Evolutionary conservation across 202 grass and related monocot genomes (phyloP).

Genomic region (Hordeum pubiflorum): DNA sequence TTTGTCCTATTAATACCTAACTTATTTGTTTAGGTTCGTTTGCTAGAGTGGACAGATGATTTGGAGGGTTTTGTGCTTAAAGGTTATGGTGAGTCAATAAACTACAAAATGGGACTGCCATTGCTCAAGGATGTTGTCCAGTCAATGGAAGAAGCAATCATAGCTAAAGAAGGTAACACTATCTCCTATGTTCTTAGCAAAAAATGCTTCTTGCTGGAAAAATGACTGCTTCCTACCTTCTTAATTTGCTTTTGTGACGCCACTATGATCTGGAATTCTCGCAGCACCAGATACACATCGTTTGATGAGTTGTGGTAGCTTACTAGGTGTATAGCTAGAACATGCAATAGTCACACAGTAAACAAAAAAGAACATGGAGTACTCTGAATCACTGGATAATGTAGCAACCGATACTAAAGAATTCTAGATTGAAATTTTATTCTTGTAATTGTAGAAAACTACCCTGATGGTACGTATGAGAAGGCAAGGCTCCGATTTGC

Average conservation of each 20-base stretch:
- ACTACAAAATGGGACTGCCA: slow-evolving; percentile 84
- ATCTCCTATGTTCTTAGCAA: neutral
- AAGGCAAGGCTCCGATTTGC: slow-evolving; percentile 95
- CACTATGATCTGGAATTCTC: neutral
- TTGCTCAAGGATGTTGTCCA: slow-evolving; percentile 76
- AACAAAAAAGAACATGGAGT: neutral
- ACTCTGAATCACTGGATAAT: neutral
- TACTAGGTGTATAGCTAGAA: neutral
- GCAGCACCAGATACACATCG: neutral
- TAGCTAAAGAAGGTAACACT: slow-evolving; percentile 66
- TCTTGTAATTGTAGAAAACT: slow-evolving; percentile 44
- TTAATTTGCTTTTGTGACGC: neutral
- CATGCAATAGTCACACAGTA: neutral
- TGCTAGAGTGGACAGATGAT: slow-evolving; percentile 96
- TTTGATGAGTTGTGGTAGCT: neutral
- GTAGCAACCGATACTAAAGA: neutral
- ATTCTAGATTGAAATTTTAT: neutral
- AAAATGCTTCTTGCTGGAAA: neutral
- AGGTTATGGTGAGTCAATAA: slow-evolving; percentile 93
- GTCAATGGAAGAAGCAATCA: slow-evolving; percentile 82
- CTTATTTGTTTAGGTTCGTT: slow-evolving; percentile 45
- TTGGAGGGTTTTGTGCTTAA: slow-evolving; percentile 87
- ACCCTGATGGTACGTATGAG: slow-evolving; percentile 55
- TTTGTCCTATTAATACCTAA: neutral
- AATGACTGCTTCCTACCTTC: neutral